A percentile compares a stretch with the other conserved stretches of the same genome.
Evolutionary conservation across 1,139 yeast species (phyloP).

Genomic region (Sugiyamaella neomexicana): DNA sequence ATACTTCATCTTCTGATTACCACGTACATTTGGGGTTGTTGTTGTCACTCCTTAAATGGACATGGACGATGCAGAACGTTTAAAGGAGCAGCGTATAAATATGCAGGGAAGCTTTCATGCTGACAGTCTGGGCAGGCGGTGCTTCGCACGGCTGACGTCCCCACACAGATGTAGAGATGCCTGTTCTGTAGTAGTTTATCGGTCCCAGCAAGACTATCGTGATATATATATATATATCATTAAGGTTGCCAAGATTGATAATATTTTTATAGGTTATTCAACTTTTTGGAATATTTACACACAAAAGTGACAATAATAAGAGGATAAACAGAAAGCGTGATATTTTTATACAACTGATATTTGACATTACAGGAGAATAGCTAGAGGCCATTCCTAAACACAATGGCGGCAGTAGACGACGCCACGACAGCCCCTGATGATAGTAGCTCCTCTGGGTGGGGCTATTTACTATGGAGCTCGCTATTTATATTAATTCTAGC

Average conservation of each 20-base stretch:
- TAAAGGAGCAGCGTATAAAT: background rate
- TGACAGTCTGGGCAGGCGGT: background rate
- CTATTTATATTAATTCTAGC: constrained; percentile 16
- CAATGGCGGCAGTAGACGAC: constrained; percentile 1
- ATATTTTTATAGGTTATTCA: too few species aligned
- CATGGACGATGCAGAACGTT: background rate
- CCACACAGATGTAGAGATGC: too few species aligned
- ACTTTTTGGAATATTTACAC: too few species aligned
- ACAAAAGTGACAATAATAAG: background rate
- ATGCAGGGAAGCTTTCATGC: background rate
- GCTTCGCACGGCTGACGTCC: background rate
- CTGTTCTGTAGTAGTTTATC: background rate
- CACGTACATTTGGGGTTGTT: too few species aligned
- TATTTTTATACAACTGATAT: background rate
- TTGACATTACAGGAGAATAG: background rate
- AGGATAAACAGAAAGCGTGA: background rate
- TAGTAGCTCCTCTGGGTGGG: constrained; percentile 16
- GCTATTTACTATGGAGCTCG: constrained; percentile 20
- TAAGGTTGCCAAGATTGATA: background rate
- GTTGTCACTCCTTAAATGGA: too few species aligned
- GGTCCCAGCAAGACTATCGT: background rate
- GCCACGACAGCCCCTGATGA: constrained; percentile 4
- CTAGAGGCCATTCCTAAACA: background rate
- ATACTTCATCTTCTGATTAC: too few species aligned
- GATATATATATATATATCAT: background rate